Conservation (phyloP, 495 filamentous ascomycete genomes). For the Tuber indicum region DNA sequence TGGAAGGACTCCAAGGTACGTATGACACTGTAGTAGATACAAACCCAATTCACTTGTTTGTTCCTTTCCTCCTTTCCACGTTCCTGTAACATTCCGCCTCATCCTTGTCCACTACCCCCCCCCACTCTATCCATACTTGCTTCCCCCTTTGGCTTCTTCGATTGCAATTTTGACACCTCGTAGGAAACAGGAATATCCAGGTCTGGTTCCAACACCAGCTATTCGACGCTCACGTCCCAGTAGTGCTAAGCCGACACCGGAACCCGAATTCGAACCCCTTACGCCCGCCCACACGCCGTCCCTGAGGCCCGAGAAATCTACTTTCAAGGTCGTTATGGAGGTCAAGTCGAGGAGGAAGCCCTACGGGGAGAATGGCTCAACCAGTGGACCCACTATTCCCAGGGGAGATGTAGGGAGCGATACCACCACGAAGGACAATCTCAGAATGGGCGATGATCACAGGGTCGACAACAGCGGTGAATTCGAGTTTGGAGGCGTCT, state of each 20-base stretch:
- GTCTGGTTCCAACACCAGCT: conserved; percentile 54
- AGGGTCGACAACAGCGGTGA: conserved; percentile 72
- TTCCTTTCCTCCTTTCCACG: not conserved
- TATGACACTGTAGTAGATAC: conserved; percentile 12
- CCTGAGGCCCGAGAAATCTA: not conserved
- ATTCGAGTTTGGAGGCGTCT: conserved; percentile 83
- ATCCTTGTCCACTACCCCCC: not conserved
- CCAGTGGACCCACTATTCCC: not conserved
- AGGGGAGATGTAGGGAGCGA: conserved; percentile 41
- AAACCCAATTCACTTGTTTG: conserved; percentile 1
- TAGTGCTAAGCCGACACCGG: not conserved
- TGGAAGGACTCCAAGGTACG: conserved; percentile 51
- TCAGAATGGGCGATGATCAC: conserved; percentile 56
- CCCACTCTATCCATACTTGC: not conserved
- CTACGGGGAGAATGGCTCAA: conserved; percentile 43
- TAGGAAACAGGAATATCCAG: conserved; percentile 55
- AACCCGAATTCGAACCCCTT: not conserved
- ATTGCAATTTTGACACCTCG: not conserved
- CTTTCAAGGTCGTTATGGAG: not conserved
- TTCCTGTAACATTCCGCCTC: not conserved
- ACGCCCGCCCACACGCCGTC: not conserved
- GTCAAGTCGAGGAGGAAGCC: not conserved
- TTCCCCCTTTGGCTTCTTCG: not conserved
- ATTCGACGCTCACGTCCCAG: conserved; percentile 41
- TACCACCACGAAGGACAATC: conserved; percentile 60